Evolutionary conservation across 1,139 yeast genomes (phyloP), one percentile per base, ranked within the genome.

Genomic region (Candida gigantensis): DNA sequence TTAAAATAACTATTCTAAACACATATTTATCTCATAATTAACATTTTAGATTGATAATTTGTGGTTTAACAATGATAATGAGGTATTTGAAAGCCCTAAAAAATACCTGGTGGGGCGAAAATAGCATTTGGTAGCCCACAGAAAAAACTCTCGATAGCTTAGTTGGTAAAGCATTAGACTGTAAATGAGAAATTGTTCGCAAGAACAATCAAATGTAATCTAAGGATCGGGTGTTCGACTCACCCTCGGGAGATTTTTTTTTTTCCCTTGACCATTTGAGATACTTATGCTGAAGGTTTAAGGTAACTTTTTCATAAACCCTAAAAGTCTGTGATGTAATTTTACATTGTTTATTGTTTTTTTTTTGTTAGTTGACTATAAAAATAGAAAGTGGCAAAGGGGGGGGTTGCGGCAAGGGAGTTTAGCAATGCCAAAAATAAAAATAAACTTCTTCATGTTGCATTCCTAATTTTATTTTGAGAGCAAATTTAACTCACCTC

Each of bases 171-270:
- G 46, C 46, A 41, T 37, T 39, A 43, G 46, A 43, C 46, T 43
- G 46, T 43, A 43, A 43, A 30, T 31, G 34, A 34, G 28, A 27
- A 25, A 13, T n/a, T 23, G 33, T 18, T 30, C 15, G 21, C 28
- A 24, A 5, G 15, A 24, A 24, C 35, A 42, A 38, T 28, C 36
- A 16, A 23, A 29, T 27, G 82, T 67, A 52, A 80, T 79, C 85
- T 79, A 77, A 82, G 78, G 83, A 79, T 78, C 85, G 84, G 82
- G 85, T 74, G 86, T 80, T 80, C 85, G 84, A 79, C 77, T 79
- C 85, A 74, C 85, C 81, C 85, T 80, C 83, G 74, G 80, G 85
- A 79, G 85, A 80, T 46, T 61, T 62, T 51, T 57, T 64, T 70
- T 77, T 55, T 21, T 16, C 15, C 19, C 6, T 21, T 21, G 5